Conservation (phyloP, 169 alveolate species). For the Cryptosporidium andersoni region DNA sequence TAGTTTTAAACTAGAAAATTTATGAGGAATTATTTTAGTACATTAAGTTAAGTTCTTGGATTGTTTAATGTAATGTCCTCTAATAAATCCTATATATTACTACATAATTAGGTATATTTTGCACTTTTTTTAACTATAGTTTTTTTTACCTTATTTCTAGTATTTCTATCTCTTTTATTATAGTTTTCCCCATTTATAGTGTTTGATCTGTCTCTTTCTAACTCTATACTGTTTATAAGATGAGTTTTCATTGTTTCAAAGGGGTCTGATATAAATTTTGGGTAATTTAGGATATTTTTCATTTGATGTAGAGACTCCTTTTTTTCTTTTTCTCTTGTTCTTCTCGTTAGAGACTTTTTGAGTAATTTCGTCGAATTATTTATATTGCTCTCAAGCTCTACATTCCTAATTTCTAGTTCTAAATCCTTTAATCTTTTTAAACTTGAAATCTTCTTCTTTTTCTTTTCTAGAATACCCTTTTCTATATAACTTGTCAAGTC, state of each 20-base stretch:
- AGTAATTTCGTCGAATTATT: not conserved
- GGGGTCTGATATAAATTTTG: constrained; percentile 2
- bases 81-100: too few species aligned
- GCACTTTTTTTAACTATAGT: too few species aligned
- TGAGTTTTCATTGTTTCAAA: too few species aligned
- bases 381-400: not conserved
- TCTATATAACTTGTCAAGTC: constrained; percentile 22
- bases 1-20: not conserved
- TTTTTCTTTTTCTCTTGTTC: constrained; percentile 4
- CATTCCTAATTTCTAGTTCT: not conserved
- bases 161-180: too few species aligned
- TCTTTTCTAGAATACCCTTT: constrained; percentile 25
- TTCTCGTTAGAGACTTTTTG: not conserved
- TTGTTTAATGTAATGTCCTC: too few species aligned
- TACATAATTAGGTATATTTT: too few species aligned
- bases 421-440: constrained; percentile 16
- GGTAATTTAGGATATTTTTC: constrained; percentile 33
- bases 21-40: not conserved
- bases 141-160: too few species aligned
- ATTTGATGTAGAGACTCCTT: not conserved
- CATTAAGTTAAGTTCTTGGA: too few species aligned
- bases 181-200: too few species aligned
- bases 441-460: constrained; percentile 3
- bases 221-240: too few species aligned
- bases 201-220: too few species aligned